phyloP scores from a whole-genome alignment of 2,329 filamentous ascomycete species.

The Mycosphaerelloides madeirae region DNA sequence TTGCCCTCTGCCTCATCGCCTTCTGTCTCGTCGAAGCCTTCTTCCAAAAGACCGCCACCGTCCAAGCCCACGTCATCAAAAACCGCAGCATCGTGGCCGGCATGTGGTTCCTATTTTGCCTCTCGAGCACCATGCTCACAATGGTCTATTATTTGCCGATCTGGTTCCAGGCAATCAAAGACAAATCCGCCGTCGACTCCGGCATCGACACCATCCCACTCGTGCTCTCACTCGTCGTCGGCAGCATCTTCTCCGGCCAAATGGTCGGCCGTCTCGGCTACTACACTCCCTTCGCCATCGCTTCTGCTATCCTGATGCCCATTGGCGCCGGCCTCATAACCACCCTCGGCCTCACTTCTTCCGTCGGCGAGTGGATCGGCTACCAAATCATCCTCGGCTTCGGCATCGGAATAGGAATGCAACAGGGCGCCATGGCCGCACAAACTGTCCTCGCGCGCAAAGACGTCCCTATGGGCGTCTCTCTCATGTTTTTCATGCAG shows the following conservation, averaged over 20 bases:
- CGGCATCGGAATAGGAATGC: slow-evolving; percentile 42
- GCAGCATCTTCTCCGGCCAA: slow-evolving; percentile 38
- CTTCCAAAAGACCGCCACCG: slow-evolving; percentile 39
- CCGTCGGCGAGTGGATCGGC: slow-evolving; percentile 43
- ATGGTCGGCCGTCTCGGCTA: slow-evolving; percentile 41
- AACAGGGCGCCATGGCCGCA: slow-evolving; percentile 39
- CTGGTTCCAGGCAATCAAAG: slow-evolving; percentile 49
- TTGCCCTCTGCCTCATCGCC: slow-evolving; percentile 30
- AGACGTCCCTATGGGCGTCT: slow-evolving; percentile 38
- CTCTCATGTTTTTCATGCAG: slow-evolving; percentile 40
- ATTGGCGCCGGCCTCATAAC: slow-evolving; percentile 45
- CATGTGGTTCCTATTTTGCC: slow-evolving; percentile 33
- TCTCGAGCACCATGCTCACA: background rate
- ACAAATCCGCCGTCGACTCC: slow-evolving; percentile 40
- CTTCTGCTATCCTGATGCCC: slow-evolving; percentile 37
- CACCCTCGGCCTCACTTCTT: slow-evolving; percentile 37
- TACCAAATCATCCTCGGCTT: slow-evolving; percentile 45
- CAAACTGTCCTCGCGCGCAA: slow-evolving; percentile 34
- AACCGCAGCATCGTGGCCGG: slow-evolving; percentile 40
- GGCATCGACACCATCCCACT: slow-evolving; percentile 45
- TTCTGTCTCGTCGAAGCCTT: slow-evolving; percentile 41
- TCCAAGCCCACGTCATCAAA: slow-evolving; percentile 40
- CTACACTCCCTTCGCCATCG: slow-evolving; percentile 47
- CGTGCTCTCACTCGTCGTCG: slow-evolving; percentile 36
- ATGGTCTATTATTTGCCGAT: slow-evolving; percentile 29